These are phyloP conservation scores for Thalassiosira mediterranea DNA, from an alignment of 352 stramenopile species.

Conservation along the genomic window DNA sequence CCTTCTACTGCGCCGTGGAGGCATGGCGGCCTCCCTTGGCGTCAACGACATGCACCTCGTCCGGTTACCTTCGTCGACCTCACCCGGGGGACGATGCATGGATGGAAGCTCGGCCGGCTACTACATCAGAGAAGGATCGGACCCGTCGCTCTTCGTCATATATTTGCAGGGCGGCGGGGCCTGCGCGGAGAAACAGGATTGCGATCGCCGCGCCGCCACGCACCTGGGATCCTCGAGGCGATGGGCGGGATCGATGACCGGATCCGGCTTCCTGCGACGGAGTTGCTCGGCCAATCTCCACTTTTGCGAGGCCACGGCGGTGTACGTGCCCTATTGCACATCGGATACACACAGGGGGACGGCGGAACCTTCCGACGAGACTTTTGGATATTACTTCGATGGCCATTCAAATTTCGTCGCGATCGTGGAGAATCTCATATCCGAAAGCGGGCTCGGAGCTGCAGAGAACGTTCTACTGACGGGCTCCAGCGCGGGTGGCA, in stretches of 20 bases:
- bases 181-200: not conserved
- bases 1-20: too few relatives aligned
- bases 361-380: not conserved
- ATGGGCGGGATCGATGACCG: not conserved
- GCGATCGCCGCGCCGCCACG: not conserved
- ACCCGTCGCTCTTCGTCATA: not conserved
- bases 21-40: too few relatives aligned
- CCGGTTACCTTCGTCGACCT: not conserved
- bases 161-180: not conserved
- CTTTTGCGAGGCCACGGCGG: not conserved
- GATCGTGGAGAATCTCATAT: conserved; percentile 5
- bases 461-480: conserved; percentile 3
- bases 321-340: conserved; percentile 5
- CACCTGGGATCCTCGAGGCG: not conserved
- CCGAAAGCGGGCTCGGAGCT: not conserved
- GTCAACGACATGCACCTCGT: not conserved
- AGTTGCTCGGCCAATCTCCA: not conserved
- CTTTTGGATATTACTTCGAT: conserved; percentile 17
- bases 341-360: conserved; percentile 4
- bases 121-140: not conserved
- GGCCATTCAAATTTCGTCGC: not conserved
- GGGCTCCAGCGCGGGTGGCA: not conserved
- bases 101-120: not conserved
- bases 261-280: not conserved
- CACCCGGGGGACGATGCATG: not conserved